phyloP scores from a whole-genome alignment of 1,284 basidiomycete genomes.

The Peniophora sp. region DNA sequence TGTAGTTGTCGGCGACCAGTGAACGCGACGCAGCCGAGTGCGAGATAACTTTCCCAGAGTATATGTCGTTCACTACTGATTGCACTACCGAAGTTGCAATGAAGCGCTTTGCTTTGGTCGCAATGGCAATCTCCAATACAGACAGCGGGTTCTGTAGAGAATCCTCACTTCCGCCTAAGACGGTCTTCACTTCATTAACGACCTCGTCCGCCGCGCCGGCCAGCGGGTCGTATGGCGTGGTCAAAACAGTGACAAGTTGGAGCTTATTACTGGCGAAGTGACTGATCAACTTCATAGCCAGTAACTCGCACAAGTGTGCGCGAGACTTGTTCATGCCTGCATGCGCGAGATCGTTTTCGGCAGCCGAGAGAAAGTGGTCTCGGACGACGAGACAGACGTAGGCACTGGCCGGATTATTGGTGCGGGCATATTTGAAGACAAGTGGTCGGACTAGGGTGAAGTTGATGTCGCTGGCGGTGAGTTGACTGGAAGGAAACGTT shows the following conservation, averaged over 20 bases:
- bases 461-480: slow-evolving; percentile 79
- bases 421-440: slow-evolving; percentile 69
- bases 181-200: slow-evolving; percentile 51
- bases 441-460: slow-evolving; percentile 78
- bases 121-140: slow-evolving; percentile 85
- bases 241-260: slow-evolving; percentile 68
- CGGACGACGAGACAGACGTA: slow-evolving; percentile 69
- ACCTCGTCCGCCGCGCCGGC: slow-evolving; percentile 68
- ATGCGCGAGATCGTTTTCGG: slow-evolving; percentile 65
- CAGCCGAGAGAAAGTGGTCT: slow-evolving; percentile 43
- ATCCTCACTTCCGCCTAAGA: slow-evolving; percentile 47
- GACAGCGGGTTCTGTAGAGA: slow-evolving; percentile 57
- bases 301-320: slow-evolving; percentile 75
- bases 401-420: slow-evolving; percentile 65
- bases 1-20: slow-evolving; percentile 82
- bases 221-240: slow-evolving; percentile 74
- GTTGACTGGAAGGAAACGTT: slow-evolving; percentile 38
- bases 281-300: slow-evolving; percentile 80
- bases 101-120: slow-evolving; percentile 73
- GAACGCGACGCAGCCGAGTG: slow-evolving; percentile 59
- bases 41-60: slow-evolving; percentile 66
- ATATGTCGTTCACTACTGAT: slow-evolving; percentile 76
- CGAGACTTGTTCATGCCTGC: slow-evolving; percentile 62
- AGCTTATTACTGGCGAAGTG: slow-evolving; percentile 68
- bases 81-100: slow-evolving; percentile 76